These are phyloP conservation scores for Lyophyllum semitale DNA, from an alignment of 768 basidiomycete species.

Conservation along the genomic window DNA sequence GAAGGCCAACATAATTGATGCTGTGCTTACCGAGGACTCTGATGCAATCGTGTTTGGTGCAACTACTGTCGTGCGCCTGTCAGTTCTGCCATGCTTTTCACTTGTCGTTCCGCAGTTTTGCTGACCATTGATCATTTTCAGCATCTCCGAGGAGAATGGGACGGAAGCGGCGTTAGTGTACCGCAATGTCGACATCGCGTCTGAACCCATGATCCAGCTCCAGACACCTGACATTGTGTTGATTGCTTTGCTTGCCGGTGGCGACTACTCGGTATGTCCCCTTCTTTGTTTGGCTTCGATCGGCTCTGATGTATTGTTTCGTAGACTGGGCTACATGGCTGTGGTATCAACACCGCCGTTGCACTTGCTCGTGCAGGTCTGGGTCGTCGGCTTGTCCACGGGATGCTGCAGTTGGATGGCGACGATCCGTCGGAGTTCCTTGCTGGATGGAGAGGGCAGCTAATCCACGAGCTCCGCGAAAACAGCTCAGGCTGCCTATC, in stretches of 20 bases:
- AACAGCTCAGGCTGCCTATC: not conserved
- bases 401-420: not conserved
- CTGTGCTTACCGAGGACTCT: constrained; percentile 1
- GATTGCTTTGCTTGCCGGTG: not conserved
- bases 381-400: not conserved
- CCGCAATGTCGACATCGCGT: not conserved
- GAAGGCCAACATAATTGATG: not conserved
- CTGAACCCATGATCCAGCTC: not conserved
- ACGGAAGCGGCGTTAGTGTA: not conserved
- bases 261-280: no score
- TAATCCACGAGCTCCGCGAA: not conserved
- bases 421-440: not conserved
- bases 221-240: not conserved
- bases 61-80: not conserved
- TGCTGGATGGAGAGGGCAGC: not conserved
- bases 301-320: no score
- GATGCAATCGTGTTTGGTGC: constrained; percentile 7
- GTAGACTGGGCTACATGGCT: no score
- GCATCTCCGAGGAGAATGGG: not conserved
- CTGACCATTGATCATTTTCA: not conserved
- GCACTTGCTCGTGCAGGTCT: not conserved
- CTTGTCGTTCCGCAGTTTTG: not conserved
- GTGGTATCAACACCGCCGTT: no score
- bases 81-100: not conserved
- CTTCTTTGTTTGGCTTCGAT: no score